phyloP scores from a whole-genome alignment of 768 basidiomycete genomes.

The Lyophyllum decastes region DNA sequence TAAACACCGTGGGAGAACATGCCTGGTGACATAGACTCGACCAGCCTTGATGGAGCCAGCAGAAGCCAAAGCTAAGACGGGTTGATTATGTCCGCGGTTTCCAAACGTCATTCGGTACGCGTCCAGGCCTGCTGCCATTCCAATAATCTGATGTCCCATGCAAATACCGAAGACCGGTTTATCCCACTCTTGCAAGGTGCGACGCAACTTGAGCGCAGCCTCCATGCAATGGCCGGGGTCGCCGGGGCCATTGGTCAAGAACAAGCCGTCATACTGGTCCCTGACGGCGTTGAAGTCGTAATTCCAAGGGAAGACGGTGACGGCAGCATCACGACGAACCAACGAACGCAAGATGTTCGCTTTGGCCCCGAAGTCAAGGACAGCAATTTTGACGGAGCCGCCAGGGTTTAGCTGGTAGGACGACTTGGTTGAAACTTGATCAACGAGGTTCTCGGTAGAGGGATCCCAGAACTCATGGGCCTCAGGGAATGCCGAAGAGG shows the following conservation, averaged over 20 bases:
- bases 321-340: constrained; percentile 85
- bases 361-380: constrained; percentile 96
- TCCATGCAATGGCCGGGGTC: constrained; percentile 90
- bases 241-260: constrained; percentile 96
- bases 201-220: constrained; percentile 77
- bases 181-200: constrained; percentile 85
- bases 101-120: constrained; percentile 99
- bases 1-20: constrained; percentile 14
- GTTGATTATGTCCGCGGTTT: constrained; percentile 99
- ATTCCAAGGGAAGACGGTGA: constrained; percentile 98
- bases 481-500: constrained; percentile 56
- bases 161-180: constrained; percentile 97
- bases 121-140: constrained; percentile 94
- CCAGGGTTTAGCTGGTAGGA: constrained; percentile 85
- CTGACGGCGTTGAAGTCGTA: constrained; percentile 92
- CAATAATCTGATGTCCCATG: constrained; percentile 99
- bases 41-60: constrained; percentile 94
- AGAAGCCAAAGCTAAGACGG: constrained; percentile 93
- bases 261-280: constrained; percentile 91
- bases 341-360: constrained; percentile 96
- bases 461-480: constrained; percentile 92
- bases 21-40: constrained; percentile 95
- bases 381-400: constrained; percentile 90
- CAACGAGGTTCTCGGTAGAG: constrained; percentile 87
- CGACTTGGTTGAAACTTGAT: constrained; percentile 84